Evolutionary conservation across 345 rosid species (phyloP), one percentile per base, ranked within the genome.

Genomic region (Syzygium oleosum): DNA sequence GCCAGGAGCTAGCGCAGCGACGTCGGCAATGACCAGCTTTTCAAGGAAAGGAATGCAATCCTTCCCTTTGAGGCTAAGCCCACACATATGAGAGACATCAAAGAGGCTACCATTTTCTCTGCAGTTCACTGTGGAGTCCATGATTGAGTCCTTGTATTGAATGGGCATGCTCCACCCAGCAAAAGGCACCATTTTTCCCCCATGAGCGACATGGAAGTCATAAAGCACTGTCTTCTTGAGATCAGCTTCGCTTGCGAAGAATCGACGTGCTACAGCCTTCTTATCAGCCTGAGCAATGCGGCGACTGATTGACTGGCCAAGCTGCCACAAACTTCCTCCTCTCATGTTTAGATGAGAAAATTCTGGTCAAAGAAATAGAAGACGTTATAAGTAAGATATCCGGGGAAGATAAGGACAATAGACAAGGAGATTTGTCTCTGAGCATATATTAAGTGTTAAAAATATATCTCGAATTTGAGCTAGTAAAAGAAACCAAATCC

Each of bases 141-240:
- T 98, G 91, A 98, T 96, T 0, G 99, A 98, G 86, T 96, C 99
- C 91, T 96, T 98, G 94, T 97, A 98, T 90, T 97, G 99, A 88
- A 98, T 95, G 15, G 99, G 99, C 99, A 98, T 98, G 93, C 98
- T 93, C 99, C 99, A 98, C 85, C 99, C 99, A 83, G 99, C 99
- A 87, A 98, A 98, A 31, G 99, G 99, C 80, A 96, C 99, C 99
- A 97, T 98, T 93, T 98, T 98, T 87, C 94, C 98, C 11, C 98
- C 99, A 89, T 96, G 65, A 21, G 94, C 90, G 25, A 96, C 93
- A 52, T 98, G 99, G 90, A 95, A 98, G 89, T 96, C 98, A 85
- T 96, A 93, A 85, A 98, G 98, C 58, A 88, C 99, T 4, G 99
- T 98, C 89, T 98, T 97, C 91, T 96, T 98, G 52, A 96, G 94